Evolutionary conservation across 1,284 basidiomycete species (phyloP), one percentile per base, ranked within the genome.

Genomic region (Ustilago curta): DNA sequence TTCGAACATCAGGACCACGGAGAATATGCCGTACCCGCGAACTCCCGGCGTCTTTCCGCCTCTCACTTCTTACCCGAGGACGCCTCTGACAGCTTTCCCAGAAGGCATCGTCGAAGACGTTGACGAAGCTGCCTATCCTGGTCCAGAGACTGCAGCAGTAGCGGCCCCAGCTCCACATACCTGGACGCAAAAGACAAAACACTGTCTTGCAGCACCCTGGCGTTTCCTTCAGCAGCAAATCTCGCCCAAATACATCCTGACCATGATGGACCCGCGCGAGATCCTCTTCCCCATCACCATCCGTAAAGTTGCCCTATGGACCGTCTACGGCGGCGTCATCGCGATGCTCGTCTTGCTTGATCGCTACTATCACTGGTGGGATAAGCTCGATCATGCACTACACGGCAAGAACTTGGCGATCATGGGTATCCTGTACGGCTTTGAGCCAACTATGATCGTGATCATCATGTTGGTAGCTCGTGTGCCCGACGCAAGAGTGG

Each of bases 291-390:
- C 69, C 9, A 35, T 71, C 29, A 66, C 69, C 0, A 2, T 66
- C 18, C 58, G 63, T 32, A 71, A 71, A 43, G 42, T 71, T 0
- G 53, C 59, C 14, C 50, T 71, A n/a, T 71, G 62, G 61, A 51
- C 53, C 31, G 14, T 71, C 43, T 71, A 71, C 51, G 69, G 53
- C 5, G 69, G 58, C 1, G 6, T 71, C 21, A 62, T 71, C n/a
- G 35, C 69, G 0, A 54, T 56, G 59, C 54, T 71, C 3, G 59
- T 62, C 16, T 42, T 71, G 35, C 59, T 71, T 4, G 69, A 71
- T 43, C 58, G 43, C 25, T 62, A 71, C 63, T 71, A 60, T 16
- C 69, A 71, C 51, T 71, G 69, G 69, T 71, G 69, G 69, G 12
- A 31, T 50, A 65, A 58, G 59, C 25, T 71, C 16, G 59, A 65